Conservation (phyloP, 306 rosid species). For the Trifolium repens region DNA sequence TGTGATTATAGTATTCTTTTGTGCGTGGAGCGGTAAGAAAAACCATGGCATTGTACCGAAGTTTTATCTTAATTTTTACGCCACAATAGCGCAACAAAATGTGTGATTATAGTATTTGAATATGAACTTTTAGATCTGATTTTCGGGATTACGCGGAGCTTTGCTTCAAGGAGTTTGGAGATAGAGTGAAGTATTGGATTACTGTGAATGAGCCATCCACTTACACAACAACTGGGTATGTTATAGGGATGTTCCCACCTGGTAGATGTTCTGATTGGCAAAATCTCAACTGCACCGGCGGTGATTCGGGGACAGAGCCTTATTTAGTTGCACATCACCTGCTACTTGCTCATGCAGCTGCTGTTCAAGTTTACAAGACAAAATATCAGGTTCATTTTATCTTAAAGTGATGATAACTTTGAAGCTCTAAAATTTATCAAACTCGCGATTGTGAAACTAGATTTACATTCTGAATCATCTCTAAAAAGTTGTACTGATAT, state of each 20-base stretch:
- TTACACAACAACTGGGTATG: slow-evolving; percentile 45
- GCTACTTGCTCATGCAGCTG: slow-evolving; percentile 67
- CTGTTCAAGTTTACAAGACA: slow-evolving; percentile 52
- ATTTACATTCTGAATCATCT: too few relatives aligned
- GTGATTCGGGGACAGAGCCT: slow-evolving; percentile 64
- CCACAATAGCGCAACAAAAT: background rate
- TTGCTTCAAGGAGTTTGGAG: slow-evolving; percentile 66
- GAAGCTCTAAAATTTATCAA: background rate
- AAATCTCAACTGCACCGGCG: slow-evolving; percentile 49
- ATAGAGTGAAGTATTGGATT: slow-evolving; percentile 69
- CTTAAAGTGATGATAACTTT: background rate
- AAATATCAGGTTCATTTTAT: slow-evolving; percentile 47
- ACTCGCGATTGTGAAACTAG: background rate
- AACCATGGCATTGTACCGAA: too few relatives aligned
- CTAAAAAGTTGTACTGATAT: too few relatives aligned
- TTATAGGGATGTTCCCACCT: slow-evolving; percentile 31
- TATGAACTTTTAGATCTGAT: slow-evolving; percentile 40
- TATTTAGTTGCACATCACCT: slow-evolving; percentile 61
- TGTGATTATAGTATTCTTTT: background rate
- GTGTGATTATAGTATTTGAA: background rate
- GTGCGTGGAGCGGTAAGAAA: too few relatives aligned
- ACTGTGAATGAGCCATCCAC: slow-evolving; percentile 63
- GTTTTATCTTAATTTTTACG: too few relatives aligned
- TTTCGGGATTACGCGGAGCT: slow-evolving; percentile 57
- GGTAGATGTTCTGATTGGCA: slow-evolving; percentile 59